Percentiles rank a stretch among this genome's conserved stretches.
Evolutionary conservation across 2,329 filamentous ascomycete species (phyloP).

Genomic region (Xylariaceae sp.): DNA sequence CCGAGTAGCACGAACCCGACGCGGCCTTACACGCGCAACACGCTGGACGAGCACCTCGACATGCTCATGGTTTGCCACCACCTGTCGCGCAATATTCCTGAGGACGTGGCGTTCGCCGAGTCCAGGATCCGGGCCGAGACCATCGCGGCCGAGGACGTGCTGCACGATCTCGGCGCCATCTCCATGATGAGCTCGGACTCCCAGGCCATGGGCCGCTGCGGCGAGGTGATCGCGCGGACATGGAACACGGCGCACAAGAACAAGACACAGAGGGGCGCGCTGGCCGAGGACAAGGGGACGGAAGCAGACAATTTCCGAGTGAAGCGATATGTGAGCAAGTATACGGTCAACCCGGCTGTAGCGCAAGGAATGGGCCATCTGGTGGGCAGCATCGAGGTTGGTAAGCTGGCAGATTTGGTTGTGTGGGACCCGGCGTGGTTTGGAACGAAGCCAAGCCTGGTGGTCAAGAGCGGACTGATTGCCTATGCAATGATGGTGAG

Average conservation of each 20-base stretch:
- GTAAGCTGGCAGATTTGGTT: conserved; percentile 85
- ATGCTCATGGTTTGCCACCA: conserved; percentile 99
- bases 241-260: conserved; percentile 99
- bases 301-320: conserved; percentile 87
- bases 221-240: conserved; percentile 86
- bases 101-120: conserved; percentile 94
- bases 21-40: conserved; percentile 84
- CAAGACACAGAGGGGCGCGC: conserved; percentile 72
- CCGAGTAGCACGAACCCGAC: conserved; percentile 92
- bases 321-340: conserved; percentile 91
- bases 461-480: conserved; percentile 87
- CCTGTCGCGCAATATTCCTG: conserved; percentile 84
- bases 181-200: conserved; percentile 97
- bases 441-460: conserved; percentile 75
- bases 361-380: conserved; percentile 87
- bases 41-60: conserved; percentile 91
- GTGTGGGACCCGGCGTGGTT: conserved; percentile 84
- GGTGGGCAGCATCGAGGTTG: conserved; percentile 81
- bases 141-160: conserved; percentile 92
- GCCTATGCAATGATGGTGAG: conserved; percentile 77
- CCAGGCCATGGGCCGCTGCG: conserved; percentile 94
- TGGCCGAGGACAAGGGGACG: conserved; percentile 74
- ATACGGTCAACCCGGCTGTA: conserved; percentile 90
- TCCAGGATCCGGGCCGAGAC: conserved; percentile 92
- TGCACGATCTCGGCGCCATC: conserved; percentile 92